Evolutionary conservation across 179 eudicot genomes (phyloP).

Genomic region (Heliamphora pulchella): DNA sequence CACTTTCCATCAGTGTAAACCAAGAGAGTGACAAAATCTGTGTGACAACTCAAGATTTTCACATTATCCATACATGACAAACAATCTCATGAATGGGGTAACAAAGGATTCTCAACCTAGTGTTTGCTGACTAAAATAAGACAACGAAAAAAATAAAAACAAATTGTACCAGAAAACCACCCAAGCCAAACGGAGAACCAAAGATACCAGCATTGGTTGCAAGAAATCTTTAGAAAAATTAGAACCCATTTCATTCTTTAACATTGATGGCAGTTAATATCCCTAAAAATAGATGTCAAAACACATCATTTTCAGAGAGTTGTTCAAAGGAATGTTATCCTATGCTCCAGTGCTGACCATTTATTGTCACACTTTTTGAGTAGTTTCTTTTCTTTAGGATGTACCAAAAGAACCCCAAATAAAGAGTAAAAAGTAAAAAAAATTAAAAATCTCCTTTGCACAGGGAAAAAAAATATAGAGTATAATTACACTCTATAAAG

Average conservation of each 20-base stretch:
- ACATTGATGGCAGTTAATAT: not conserved
- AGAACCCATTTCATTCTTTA: not conserved
- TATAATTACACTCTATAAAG: not conserved
- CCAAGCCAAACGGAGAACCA: not conserved
- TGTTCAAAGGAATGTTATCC: not conserved
- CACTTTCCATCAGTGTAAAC: slow-evolving; percentile 21
- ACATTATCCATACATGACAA: not conserved
- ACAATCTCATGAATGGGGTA: not conserved
- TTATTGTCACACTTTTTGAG: not conserved
- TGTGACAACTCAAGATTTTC: not conserved
- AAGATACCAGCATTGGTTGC: not conserved
- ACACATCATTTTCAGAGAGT: not conserved
- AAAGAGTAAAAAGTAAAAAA: not conserved
- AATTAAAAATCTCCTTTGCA: not conserved
- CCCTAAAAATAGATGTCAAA: not conserved
- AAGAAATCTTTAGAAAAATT: not conserved
- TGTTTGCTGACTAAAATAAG: not conserved
- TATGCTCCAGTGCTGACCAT: not conserved
- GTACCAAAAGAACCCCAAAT: not conserved
- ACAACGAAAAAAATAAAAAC: not conserved
- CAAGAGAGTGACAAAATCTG: slow-evolving; percentile 1
- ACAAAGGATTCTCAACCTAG: not conserved
- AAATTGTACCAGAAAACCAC: not conserved
- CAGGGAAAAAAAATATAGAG: not conserved
- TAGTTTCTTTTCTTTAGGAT: not conserved